phyloP scores from a whole-genome alignment of 345 rosid genomes.

The Hibiscus trionum region DNA sequence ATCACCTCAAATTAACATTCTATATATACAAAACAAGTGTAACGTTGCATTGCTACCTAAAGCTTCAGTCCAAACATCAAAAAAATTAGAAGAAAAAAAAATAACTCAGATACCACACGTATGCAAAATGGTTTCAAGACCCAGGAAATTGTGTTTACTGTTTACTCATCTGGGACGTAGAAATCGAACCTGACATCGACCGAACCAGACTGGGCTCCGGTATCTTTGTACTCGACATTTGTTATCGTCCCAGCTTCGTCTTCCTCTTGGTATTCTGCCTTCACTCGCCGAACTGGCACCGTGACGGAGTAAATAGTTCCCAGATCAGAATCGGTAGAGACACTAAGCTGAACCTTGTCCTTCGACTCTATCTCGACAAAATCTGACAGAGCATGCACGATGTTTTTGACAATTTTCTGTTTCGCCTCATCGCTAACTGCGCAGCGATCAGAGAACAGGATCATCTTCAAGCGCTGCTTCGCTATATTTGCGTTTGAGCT shows the following conservation, averaged over 20 bases:
- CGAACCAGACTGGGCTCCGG: slow-evolving; percentile 57
- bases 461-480: slow-evolving; percentile 94
- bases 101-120: neutral
- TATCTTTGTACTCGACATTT: slow-evolving; percentile 72
- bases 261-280: slow-evolving; percentile 63
- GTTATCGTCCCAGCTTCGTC: slow-evolving; percentile 61
- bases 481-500: slow-evolving; percentile 94
- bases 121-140: neutral
- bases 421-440: slow-evolving; percentile 90
- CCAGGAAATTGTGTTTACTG: slow-evolving; percentile 18
- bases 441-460: slow-evolving; percentile 92
- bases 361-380: slow-evolving; percentile 92
- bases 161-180: slow-evolving; percentile 63
- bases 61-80: slow-evolving; percentile 19
- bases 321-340: slow-evolving; percentile 21
- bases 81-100: neutral
- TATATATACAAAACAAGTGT: slow-evolving; percentile 37
- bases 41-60: slow-evolving; percentile 19
- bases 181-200: slow-evolving; percentile 92
- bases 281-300: slow-evolving; percentile 87
- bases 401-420: slow-evolving; percentile 29
- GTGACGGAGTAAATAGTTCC: slow-evolving; percentile 93
- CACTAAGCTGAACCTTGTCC: slow-evolving; percentile 90
- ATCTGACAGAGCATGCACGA: slow-evolving; percentile 71
- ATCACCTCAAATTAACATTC: slow-evolving; percentile 14